Base-by-base conservation (phyloP, 345 rosid species). In the Brassica nigra region DNA sequence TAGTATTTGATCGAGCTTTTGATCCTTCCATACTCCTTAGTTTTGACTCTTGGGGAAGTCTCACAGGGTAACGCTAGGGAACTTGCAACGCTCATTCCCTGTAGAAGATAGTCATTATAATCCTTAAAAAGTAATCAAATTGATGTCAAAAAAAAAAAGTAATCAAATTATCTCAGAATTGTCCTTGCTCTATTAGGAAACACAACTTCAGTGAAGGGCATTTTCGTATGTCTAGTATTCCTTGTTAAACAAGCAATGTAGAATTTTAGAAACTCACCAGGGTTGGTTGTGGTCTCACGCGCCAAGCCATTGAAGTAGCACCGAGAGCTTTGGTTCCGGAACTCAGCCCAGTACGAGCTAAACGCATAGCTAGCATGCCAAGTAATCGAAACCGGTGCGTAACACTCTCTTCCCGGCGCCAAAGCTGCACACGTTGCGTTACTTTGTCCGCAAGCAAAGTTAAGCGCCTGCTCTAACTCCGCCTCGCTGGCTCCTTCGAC, bases 291-390 rank as follows among this genome's bases (percentile, higher is more conserved):
- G 31, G 92, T 91, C 83, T 88, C 88, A 59, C 75, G 80, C 0
- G 91, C 94, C 54, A 91, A 83, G 42, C 97, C 96, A 78, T 87
- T 83, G 81, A 91, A 91, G 88, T 82, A 84, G 87, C 97, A 93
- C 31, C 52, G 84, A 20, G 88, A 89, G 14, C 92, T 93, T 36
- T 31, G 79, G 78, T 75, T 87, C 75, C 88, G 74, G 71, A 85
- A 89, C 73, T 81, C 72, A 6, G 94, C 85, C 96, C 94, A 90
- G 33, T 88, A 88, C 0, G 96, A 88, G 83, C 94, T 91, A 72
- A 93, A 93, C 0, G 97, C 97, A 23, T 85, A 93, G 69, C 89
- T 91, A 1, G 96, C 90, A 11, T 89, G 94, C 93, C 83, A 82
- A 59, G 42, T 11, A 12, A 85, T 29, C 1, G 89, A 86, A 0